Evolutionary conservation across 768 basidiomycete species (phyloP), one percentile per base, ranked within the genome.

Genomic region (Neoboletus subvelutipes): DNA sequence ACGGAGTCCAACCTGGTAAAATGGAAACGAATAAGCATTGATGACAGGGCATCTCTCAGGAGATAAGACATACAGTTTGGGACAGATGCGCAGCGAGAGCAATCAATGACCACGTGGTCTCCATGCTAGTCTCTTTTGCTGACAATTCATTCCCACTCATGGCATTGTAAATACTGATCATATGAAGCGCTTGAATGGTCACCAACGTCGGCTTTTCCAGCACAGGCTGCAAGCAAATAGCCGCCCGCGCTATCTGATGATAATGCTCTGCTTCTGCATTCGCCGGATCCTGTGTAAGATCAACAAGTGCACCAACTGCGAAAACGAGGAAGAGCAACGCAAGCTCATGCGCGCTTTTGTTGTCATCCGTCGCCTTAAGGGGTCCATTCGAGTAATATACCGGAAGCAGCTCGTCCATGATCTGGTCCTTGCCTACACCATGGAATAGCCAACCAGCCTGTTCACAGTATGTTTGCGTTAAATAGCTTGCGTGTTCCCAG

Each of bases 131-230:
- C 67, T 89, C 86, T 51, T 77, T 78, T 53, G 74, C 76, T 4
- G 70, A 62, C 17, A 82, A 64, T 66, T 85, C 86, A 59, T 79
- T 82, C 26, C 84, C 85, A 60, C 80, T 84, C 86, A 89, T 83
- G 18, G 81, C 83, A 53, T 84, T 84, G 65, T 87, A 89, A 10
- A 86, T 80, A 64, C 86, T 85, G 73, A 86, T 76, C 59, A 90
- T 66, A 68, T 87, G 85, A 18, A 90, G 71, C 8, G 82, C 74
- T 70, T 90, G 89, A 31, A 90, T 84, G 24, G 88, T 88, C 24
- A 83, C 82, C 43, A 87, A 69, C 0, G 83, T 82, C 11, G 88
- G 88, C 61, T 86, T 85, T 71, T 88, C 88, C 41, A 90, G 70
- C 24, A 90, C 81, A 0, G 87, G 78, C 62, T 86, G 85, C 13